Conservation (phyloP, 768 basidiomycete species). For the Suillus plorans region DNA sequence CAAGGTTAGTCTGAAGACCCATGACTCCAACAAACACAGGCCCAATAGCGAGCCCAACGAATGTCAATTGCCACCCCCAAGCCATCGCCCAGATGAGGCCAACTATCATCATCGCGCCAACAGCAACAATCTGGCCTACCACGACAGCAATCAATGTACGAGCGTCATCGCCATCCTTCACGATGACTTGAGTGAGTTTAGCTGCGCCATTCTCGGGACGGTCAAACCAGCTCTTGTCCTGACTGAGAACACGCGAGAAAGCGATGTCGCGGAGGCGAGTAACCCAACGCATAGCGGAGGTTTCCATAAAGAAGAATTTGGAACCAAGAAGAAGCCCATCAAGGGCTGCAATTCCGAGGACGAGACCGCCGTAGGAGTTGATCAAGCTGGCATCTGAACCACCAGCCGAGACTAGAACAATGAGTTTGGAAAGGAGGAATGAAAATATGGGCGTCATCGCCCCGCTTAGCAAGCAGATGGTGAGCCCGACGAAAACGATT, state of each 20-base stretch:
- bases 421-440: conserved; percentile 77
- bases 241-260: conserved; percentile 60
- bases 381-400: conserved; percentile 61
- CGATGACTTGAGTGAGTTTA: conserved; percentile 67
- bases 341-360: conserved; percentile 68
- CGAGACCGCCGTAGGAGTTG: conserved; percentile 69
- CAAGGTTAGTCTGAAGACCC: conserved; percentile 70
- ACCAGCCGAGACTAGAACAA: conserved; percentile 73
- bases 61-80: conserved; percentile 88
- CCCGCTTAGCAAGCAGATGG: conserved; percentile 71
- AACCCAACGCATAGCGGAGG: conserved; percentile 72
- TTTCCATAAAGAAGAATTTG: conserved; percentile 84
- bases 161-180: conserved; percentile 92
- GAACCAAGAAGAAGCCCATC: conserved; percentile 75
- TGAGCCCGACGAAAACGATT: conserved; percentile 66
- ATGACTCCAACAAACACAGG: conserved; percentile 80
- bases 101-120: conserved; percentile 75
- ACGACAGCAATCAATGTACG: conserved; percentile 72
- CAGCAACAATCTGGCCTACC: conserved; percentile 69
- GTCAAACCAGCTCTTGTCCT: conserved; percentile 92
- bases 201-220: conserved; percentile 54
- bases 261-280: conserved; percentile 56
- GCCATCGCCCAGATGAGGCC: conserved; percentile 90
- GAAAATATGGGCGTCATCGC: conserved; percentile 92
- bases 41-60: conserved; percentile 84